Conservation (phyloP, 2,329 filamentous ascomycete genomes). For the Hyphodiscus sp. region DNA sequence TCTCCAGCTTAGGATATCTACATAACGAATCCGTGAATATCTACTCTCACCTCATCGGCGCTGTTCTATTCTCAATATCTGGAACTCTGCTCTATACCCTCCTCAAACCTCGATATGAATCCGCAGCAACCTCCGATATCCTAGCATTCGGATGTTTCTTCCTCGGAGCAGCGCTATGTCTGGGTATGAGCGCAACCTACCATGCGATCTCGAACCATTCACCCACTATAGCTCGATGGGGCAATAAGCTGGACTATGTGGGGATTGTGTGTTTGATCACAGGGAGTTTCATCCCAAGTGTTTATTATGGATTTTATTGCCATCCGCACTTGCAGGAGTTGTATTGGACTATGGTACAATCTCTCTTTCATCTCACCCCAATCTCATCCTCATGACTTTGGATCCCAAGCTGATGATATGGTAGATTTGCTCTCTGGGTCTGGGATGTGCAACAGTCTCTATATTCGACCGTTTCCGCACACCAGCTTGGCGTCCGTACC, state of each 20-base stretch:
- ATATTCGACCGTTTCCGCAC: constrained; percentile 79
- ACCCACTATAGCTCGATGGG: constrained; percentile 66
- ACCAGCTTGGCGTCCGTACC: constrained; percentile 75
- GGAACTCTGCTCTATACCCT: constrained; percentile 48
- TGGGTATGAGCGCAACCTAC: constrained; percentile 78
- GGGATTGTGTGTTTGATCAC: constrained; percentile 90
- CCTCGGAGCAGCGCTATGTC: constrained; percentile 61
- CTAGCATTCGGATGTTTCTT: constrained; percentile 75
- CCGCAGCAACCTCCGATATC: constrained; percentile 57
- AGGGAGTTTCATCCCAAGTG: constrained; percentile 80
- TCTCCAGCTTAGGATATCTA: constrained; percentile 52
- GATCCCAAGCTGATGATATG: neutral
- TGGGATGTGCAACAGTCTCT: constrained; percentile 70
- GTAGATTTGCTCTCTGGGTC: constrained; percentile 70
- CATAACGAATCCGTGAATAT: constrained; percentile 65
- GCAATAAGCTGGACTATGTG: constrained; percentile 90
- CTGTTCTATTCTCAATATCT: constrained; percentile 47
- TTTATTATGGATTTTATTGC: constrained; percentile 83
- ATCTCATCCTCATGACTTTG: neutral
- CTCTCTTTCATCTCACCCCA: neutral
- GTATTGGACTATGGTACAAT: constrained; percentile 70
- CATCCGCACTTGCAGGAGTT: constrained; percentile 54
- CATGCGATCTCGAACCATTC: constrained; percentile 86
- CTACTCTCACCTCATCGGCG: constrained; percentile 63
- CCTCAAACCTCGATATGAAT: constrained; percentile 59